phyloP scores from a whole-genome alignment of 1,139 yeast genomes.

The Zygosaccharomyces sapae region DNA sequence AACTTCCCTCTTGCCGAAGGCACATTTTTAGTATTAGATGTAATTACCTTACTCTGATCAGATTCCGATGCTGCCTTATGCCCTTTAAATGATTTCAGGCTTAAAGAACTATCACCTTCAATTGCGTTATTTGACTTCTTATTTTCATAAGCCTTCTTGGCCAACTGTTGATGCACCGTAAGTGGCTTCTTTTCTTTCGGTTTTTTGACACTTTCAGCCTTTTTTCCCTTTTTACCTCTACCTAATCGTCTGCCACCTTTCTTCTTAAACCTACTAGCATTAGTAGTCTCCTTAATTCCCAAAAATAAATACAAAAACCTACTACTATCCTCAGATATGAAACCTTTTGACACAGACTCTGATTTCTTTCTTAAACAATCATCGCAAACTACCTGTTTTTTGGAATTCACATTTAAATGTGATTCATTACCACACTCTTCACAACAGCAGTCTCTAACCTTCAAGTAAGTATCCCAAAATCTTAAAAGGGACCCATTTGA shows the following conservation, averaged over 20 bases:
- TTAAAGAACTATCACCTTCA: constrained; percentile 30
- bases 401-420: constrained; percentile 41
- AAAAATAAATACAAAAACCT: constrained; percentile 46
- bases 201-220: constrained; percentile 9
- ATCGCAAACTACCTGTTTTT: constrained; percentile 40
- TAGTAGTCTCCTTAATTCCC: constrained; percentile 45
- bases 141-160: constrained; percentile 25
- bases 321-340: constrained; percentile 48
- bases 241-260: constrained; percentile 33
- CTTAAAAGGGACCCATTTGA: constrained; percentile 53
- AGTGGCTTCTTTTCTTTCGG: constrained; percentile 22
- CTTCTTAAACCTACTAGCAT: constrained; percentile 25
- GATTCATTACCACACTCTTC: constrained; percentile 43
- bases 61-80: constrained; percentile 21
- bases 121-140: constrained; percentile 30
- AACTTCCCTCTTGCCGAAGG: neutral
- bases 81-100: constrained; percentile 36
- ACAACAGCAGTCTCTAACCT: constrained; percentile 51
- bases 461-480: constrained; percentile 46
- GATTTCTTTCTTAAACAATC: constrained; percentile 40
- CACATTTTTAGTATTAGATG: neutral
- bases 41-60: neutral
- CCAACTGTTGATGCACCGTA: constrained; percentile 27
- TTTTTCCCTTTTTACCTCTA: constrained; percentile 24
- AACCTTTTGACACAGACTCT: constrained; percentile 22